Conservation (phyloP, 768 basidiomycete genomes). For the Suillus paluster region DNA sequence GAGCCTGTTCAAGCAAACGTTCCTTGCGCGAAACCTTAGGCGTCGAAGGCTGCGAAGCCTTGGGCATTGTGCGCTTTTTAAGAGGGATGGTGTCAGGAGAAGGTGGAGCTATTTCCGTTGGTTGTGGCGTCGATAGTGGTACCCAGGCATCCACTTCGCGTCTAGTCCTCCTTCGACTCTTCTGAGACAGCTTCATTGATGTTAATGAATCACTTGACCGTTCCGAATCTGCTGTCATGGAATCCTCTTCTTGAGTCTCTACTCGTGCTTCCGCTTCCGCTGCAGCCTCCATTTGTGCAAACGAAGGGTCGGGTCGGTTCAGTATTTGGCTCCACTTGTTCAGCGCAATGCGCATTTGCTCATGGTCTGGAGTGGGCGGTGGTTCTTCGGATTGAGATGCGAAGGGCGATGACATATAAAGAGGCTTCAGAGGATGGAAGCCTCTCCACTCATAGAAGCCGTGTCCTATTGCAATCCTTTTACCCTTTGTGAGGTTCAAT, state of each 20-base stretch:
- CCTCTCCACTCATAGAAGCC: conserved; percentile 38
- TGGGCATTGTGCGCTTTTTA: neutral
- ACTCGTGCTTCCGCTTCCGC: neutral
- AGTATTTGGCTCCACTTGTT: conserved; percentile 40
- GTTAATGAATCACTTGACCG: neutral
- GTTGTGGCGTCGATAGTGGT: neutral
- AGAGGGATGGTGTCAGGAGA: neutral
- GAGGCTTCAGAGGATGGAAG: conserved; percentile 33
- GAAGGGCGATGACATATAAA: conserved; percentile 35
- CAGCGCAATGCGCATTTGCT: conserved; percentile 35
- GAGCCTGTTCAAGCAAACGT: conserved; percentile 11
- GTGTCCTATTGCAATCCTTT: conserved; percentile 35
- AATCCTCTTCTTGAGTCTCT: neutral
- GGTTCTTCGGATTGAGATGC: conserved; percentile 18
- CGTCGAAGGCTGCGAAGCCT: neutral
- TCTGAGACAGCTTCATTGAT: neutral
- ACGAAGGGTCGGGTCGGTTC: conserved; percentile 34
- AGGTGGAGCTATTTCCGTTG: neutral
- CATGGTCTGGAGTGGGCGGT: conserved; percentile 20
- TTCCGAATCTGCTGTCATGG: neutral
- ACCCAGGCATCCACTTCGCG: neutral
- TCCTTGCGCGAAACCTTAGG: conserved; percentile 11
- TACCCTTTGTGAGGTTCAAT: conserved; percentile 31
- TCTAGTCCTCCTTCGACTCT: conserved; percentile 6
- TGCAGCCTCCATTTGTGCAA: conserved; percentile 31